phyloP scores from a whole-genome alignment of 495 filamentous ascomycete genomes.

The Neurospora pannonica region DNA sequence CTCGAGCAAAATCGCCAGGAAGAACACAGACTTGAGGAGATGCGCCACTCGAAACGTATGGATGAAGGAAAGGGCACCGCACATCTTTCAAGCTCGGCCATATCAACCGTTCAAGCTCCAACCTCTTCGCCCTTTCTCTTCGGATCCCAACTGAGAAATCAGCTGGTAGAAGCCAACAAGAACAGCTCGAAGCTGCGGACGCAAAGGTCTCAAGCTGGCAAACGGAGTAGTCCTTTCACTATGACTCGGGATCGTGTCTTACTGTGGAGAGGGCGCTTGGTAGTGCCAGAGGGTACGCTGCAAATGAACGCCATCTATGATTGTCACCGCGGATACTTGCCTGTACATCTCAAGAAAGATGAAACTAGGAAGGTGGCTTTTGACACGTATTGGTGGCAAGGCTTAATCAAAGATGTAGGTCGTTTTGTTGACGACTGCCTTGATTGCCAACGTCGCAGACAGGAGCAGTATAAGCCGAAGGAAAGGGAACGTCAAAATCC shows the following conservation, averaged over 20 bases:
- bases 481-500: neutral
- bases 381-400: neutral
- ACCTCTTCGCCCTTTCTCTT: neutral
- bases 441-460: neutral
- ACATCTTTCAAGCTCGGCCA: neutral
- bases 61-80: neutral
- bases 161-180: neutral
- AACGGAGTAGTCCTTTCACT: neutral
- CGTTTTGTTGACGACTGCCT: neutral
- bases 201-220: neutral
- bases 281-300: neutral
- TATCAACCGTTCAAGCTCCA: neutral
- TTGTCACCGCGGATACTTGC: neutral
- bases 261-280: neutral
- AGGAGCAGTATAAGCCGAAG: neutral
- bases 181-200: neutral
- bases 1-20: neutral
- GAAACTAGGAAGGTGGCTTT: neutral
- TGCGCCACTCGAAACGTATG: neutral
- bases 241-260: neutral
- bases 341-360: neutral
- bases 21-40: neutral
- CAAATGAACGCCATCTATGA: neutral
- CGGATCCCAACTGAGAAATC: neutral
- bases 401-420: neutral